These are phyloP conservation scores for Colletotrichum abscissum DNA, from an alignment of 2,329 filamentous ascomycete genomes.

Conservation along the genomic window DNA sequence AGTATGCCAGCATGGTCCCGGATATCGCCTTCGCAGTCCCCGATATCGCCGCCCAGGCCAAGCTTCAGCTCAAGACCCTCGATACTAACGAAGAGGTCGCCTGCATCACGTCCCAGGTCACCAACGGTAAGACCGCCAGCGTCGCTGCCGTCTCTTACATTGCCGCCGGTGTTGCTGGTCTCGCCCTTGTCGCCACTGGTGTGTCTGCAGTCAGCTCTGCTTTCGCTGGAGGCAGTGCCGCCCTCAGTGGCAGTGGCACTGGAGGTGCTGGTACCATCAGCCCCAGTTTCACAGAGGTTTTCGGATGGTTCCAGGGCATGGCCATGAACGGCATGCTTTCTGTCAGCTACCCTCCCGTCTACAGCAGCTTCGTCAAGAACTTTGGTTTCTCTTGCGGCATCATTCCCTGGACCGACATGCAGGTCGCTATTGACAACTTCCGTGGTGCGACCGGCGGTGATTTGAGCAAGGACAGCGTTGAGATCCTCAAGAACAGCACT, in stretches of 20 bases:
- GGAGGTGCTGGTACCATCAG: slow-evolving; percentile 74
- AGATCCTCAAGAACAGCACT: slow-evolving; percentile 79
- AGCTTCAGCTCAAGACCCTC: slow-evolving; percentile 75
- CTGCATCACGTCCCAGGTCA: slow-evolving; percentile 84
- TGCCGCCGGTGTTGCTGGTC: slow-evolving; percentile 87
- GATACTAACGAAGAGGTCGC: slow-evolving; percentile 68
- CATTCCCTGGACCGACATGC: slow-evolving; percentile 84
- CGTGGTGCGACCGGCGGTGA: slow-evolving; percentile 86
- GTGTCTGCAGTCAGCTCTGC: slow-evolving; percentile 75
- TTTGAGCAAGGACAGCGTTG: slow-evolving; percentile 81
- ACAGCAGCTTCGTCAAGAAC: slow-evolving; percentile 90
- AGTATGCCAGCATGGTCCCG: slow-evolving; percentile 82
- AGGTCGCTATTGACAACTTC: slow-evolving; percentile 86
- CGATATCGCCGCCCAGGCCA: slow-evolving; percentile 88
- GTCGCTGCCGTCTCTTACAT: slow-evolving; percentile 84
- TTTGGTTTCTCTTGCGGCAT: slow-evolving; percentile 92
- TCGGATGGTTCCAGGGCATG: slow-evolving; percentile 93
- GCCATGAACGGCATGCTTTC: slow-evolving; percentile 97
- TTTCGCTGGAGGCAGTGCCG: slow-evolving; percentile 63
- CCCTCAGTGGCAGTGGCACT: slow-evolving; percentile 61
- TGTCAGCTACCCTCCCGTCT: slow-evolving; percentile 87
- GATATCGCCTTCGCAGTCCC: slow-evolving; percentile 90
- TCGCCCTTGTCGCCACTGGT: slow-evolving; percentile 79
- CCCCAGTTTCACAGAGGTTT: slow-evolving; percentile 86
- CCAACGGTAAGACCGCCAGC: slow-evolving; percentile 86